Evolutionary conservation across 2,329 filamentous ascomycete genomes (phyloP).

Genomic region (Epicoccum sorghinum): DNA sequence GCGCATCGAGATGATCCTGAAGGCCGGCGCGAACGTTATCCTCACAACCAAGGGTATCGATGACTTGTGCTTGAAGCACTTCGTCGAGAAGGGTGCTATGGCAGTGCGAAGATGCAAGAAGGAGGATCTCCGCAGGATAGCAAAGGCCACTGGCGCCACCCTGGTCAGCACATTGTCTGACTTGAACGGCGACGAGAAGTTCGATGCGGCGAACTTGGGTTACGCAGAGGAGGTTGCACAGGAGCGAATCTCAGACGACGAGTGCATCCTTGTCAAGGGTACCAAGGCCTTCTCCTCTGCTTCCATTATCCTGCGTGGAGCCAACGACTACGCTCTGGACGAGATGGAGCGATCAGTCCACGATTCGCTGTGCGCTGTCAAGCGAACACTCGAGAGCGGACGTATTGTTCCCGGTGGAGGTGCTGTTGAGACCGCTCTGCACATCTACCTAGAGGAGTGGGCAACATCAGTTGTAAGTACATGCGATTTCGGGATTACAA

Average conservation of each 20-base stretch:
- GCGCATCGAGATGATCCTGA: conserved; percentile 94
- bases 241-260: conserved; percentile 97
- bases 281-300: conserved; percentile 94
- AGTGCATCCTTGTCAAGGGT: conserved; percentile 95
- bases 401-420: conserved; percentile 96
- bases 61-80: conserved; percentile 91
- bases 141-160: conserved; percentile 92
- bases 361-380: conserved; percentile 94
- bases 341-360: conserved; percentile 99
- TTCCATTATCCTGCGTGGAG: conserved; percentile 91
- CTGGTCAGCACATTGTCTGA: conserved; percentile 93
- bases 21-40: conserved; percentile 94
- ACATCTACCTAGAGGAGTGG: conserved; percentile 99
- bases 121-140: conserved; percentile 94
- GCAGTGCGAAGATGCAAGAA: conserved; percentile 97
- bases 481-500: not conserved
- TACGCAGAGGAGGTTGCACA: conserved; percentile 96
- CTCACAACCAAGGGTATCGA: conserved; percentile 99
- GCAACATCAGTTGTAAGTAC: conserved; percentile 83
- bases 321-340: conserved; percentile 95
- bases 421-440: conserved; percentile 96
- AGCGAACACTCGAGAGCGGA: conserved; percentile 94
- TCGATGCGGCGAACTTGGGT: conserved; percentile 87
- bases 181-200: conserved; percentile 95
- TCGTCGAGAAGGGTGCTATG: conserved; percentile 94